A percentile compares a stretch with the other conserved stretches of the same genome.
These are phyloP conservation scores for Hamigera avellanea DNA, from an alignment of 495 filamentous ascomycete genomes.

Conservation along the genomic window DNA sequence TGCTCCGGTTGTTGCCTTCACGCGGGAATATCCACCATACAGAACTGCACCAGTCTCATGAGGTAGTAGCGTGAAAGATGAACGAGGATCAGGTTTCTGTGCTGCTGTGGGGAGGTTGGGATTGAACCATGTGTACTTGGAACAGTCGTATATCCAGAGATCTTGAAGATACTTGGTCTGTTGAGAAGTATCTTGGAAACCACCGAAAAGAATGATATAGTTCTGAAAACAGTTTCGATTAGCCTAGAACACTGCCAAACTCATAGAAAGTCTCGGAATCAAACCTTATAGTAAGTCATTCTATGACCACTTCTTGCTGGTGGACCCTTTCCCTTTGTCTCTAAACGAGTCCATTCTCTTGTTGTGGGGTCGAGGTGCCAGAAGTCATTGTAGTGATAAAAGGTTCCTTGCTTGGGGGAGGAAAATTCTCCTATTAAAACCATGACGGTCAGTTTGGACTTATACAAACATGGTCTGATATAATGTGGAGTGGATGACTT, in stretches of 20 bases:
- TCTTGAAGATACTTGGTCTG: slow-evolving; percentile 79
- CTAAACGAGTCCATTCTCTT: slow-evolving; percentile 82
- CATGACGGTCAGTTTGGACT: slow-evolving; percentile 27
- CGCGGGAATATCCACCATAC: slow-evolving; percentile 86
- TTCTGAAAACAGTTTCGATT: slow-evolving; percentile 29
- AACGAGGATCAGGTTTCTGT: slow-evolving; percentile 79
- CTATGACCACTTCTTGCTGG: slow-evolving; percentile 87
- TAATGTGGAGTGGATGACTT: slow-evolving; percentile 7
- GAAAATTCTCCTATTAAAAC: slow-evolving; percentile 41
- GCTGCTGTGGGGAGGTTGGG: slow-evolving; percentile 60
- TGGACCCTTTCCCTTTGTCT: slow-evolving; percentile 76
- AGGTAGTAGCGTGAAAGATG: slow-evolving; percentile 81
- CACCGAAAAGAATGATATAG: slow-evolving; percentile 64
- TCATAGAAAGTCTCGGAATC: slow-evolving; percentile 10
- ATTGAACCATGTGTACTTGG: slow-evolving; percentile 65
- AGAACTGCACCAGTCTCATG: slow-evolving; percentile 81
- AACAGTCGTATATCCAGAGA: slow-evolving; percentile 57
- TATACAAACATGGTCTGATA: too few relatives aligned
- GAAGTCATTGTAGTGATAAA: slow-evolving; percentile 98
- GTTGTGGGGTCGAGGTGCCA: slow-evolving; percentile 77
- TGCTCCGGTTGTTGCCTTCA: slow-evolving; percentile 51
- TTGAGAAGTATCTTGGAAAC: slow-evolving; percentile 92
- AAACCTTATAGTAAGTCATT: slow-evolving; percentile 82
- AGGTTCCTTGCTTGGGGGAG: slow-evolving; percentile 90
- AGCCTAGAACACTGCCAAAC: not conserved